Evolutionary conservation across 2,329 filamentous ascomycete species (phyloP), one percentile per base, ranked within the genome.

Genomic region (Didymella exigua): DNA sequence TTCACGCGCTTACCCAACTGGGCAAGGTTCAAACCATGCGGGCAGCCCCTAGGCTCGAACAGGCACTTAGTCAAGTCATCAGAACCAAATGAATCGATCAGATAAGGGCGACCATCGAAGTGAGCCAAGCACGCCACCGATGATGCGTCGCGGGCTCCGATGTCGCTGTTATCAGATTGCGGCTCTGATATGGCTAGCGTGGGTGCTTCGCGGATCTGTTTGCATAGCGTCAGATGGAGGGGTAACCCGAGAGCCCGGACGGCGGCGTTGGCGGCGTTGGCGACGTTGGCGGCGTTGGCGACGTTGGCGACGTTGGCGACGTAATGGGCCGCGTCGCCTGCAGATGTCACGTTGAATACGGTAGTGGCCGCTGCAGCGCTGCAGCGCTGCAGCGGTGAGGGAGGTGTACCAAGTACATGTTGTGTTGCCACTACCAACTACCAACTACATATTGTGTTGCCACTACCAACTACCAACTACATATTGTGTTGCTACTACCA

Each of bases 101-200:
- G 18, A 36, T 36, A 36, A 36, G 18, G 5, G 4, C n/a, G n/a
- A n/a, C n/a, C n/a, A n/a, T n/a, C n/a, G 16, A 19, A 3, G 3
- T 3, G 16, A 36, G 33, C 27, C 40, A 49, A 49, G 45, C 46
- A 49, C 41, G 52, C 52, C 11, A 46, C 52, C 52, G 45, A 55
- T 46, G 49, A 41, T 55, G 45, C 52, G 51, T 34, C 33, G 23
- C 33, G 16, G 26, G 4, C 51, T 40, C 51, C 52, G 52, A 55
- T 46, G 34, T 55, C 52, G 52, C 40, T 49, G 18, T 55, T 49
- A 49, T 55, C 52, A 55, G 52, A 55, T 49, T 13, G 13, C 19
- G 4, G 19, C 49, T 55, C 52, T 55, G 52, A 55, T 49, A 55
- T 19, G 13, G 4, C 11, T 10, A 36, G 33, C 33, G 33, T 36